A percentile compares a stretch with the other conserved stretches of the same genome.
Evolutionary conservation across 2,329 filamentous ascomycete genomes (phyloP).

Genomic region (Apiospora hydei): DNA sequence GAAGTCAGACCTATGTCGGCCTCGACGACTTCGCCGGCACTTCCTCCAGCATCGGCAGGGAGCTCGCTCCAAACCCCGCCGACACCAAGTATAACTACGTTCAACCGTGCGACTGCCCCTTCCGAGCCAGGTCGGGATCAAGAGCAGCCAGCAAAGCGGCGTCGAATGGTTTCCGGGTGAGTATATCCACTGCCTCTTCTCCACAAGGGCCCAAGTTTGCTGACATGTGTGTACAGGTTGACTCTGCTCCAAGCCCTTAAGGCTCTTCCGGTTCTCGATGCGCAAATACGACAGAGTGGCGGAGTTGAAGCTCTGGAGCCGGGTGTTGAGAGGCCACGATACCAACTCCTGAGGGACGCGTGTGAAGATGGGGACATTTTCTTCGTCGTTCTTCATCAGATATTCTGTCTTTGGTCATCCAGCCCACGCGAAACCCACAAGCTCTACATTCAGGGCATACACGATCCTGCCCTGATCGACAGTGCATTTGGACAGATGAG

Average conservation of each 20-base stretch:
- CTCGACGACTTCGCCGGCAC: conserved; percentile 26
- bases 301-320: conserved; percentile 35
- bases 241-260: conserved; percentile 31
- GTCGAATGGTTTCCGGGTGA: conserved; percentile 36
- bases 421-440: conserved; percentile 45
- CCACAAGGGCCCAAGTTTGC: not conserved
- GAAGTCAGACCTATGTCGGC: conserved; percentile 25
- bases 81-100: conserved; percentile 31
- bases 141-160: conserved; percentile 37
- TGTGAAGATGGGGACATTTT: conserved; percentile 63
- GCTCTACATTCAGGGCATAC: conserved; percentile 42
- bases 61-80: conserved; percentile 38
- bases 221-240: not conserved
- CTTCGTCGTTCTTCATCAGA: conserved; percentile 71
- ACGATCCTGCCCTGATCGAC: conserved; percentile 38
- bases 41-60: conserved; percentile 28
- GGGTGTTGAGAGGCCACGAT: conserved; percentile 54
- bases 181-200: not conserved
- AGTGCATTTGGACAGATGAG: conserved; percentile 45
- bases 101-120: conserved; percentile 22
- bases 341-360: conserved; percentile 64
- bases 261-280: conserved; percentile 29
- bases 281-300: conserved; percentile 28
- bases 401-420: conserved; percentile 65
- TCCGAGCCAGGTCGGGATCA: conserved; percentile 25